Evolutionary conservation across 352 stramenopile species (phyloP).

Genomic region (Discostella stelligera): DNA sequence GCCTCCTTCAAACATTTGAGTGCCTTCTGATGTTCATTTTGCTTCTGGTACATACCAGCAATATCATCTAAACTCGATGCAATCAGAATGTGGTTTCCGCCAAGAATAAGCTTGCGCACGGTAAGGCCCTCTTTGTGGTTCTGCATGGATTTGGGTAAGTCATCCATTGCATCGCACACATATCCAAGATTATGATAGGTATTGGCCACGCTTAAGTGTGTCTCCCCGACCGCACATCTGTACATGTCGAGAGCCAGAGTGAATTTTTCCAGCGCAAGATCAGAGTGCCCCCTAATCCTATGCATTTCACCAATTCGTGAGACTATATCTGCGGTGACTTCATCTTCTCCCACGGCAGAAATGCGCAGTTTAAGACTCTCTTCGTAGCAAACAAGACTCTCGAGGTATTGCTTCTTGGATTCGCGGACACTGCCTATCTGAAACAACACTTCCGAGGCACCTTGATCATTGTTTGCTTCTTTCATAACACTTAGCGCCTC

Average conservation of each 20-base stretch:
- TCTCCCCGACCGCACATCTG: constrained; percentile 49
- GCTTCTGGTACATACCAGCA: constrained; percentile 60
- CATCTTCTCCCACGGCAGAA: constrained; percentile 42
- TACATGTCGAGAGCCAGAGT: constrained; percentile 46
- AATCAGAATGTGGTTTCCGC: constrained; percentile 52
- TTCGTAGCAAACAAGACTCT: constrained; percentile 46
- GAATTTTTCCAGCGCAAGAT: constrained; percentile 43
- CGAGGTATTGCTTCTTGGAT: constrained; percentile 51
- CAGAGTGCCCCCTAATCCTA: constrained; percentile 30
- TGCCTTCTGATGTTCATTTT: constrained; percentile 55
- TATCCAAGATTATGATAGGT: constrained; percentile 52
- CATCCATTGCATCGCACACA: constrained; percentile 48
- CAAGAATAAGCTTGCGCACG: constrained; percentile 53
- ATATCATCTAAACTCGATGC: constrained; percentile 61
- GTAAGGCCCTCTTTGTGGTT: constrained; percentile 59
- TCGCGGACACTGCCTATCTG: constrained; percentile 49
- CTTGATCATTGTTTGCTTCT: constrained; percentile 42
- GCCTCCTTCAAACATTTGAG: constrained; percentile 59
- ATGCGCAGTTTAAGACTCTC: constrained; percentile 44
- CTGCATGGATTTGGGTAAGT: constrained; percentile 49
- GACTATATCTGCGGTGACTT: constrained; percentile 51
- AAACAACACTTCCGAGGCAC: constrained; percentile 49
- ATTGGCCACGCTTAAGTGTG: constrained; percentile 52
- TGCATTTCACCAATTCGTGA: constrained; percentile 48
- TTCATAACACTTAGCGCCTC: constrained; percentile 50